Conservation (phyloP, 2,329 filamentous ascomycete genomes). For the Penicillium oxalicum region DNA sequence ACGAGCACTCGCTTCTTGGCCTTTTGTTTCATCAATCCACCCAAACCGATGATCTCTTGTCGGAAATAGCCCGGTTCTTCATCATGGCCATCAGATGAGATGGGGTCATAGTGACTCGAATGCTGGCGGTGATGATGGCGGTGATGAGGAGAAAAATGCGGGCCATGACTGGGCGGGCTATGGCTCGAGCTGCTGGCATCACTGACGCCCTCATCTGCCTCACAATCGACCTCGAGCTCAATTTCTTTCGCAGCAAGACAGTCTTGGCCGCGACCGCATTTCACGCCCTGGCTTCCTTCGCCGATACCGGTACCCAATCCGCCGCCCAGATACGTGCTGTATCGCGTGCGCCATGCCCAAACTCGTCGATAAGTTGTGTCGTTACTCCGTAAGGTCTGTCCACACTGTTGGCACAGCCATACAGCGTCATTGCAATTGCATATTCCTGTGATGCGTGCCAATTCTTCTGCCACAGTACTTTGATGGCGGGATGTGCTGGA, state of each 20-base stretch:
- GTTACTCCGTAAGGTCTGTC: conserved; percentile 56
- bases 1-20: conserved; percentile 75
- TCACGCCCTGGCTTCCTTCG: conserved; percentile 79
- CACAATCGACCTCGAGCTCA: conserved; percentile 79
- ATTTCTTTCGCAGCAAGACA: conserved; percentile 73
- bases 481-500: conserved; percentile 9
- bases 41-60: conserved; percentile 88
- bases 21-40: conserved; percentile 81
- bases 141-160: conserved; percentile 8
- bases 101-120: conserved; percentile 19
- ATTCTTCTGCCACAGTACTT: conserved; percentile 38
- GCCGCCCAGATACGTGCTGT: conserved; percentile 68
- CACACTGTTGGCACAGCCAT: conserved; percentile 83
- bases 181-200: conserved; percentile 16
- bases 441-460: conserved; percentile 41
- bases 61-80: conserved; percentile 65
- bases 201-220: conserved; percentile 59
- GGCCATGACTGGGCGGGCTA: conserved; percentile 16
- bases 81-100: conserved; percentile 23
- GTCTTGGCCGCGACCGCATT: conserved; percentile 70
- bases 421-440: conserved; percentile 56
- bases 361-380: conserved; percentile 60
- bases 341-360: conserved; percentile 85
- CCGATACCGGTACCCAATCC: conserved; percentile 82
- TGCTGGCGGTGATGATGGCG: conserved; percentile 15